Base-by-base conservation (phyloP, 768 basidiomycete genomes). In the Psilocybe subaeruginosa region DNA sequence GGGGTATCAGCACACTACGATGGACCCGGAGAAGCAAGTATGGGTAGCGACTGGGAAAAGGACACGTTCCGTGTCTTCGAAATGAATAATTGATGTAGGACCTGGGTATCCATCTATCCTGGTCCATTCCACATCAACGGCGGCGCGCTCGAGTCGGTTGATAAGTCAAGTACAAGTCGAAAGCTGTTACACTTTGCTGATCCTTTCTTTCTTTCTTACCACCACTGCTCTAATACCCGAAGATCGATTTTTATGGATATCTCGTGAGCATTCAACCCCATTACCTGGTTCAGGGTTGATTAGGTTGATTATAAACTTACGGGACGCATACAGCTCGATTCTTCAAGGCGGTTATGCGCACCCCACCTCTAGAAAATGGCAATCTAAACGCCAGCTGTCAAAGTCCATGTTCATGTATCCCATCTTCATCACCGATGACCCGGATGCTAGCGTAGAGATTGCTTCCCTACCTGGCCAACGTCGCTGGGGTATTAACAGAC, bases 381-480 rank as follows among this genome's bases (percentile, higher is more conserved):
- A 99, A 76, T 82, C 85, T 27, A 85, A 86, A 60, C 87, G 90
- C 51, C 82, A 85, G 60, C 85, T 96, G 70, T 88, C 89, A 27
- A 96, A 94, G 73, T 85, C 86, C 65, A 97, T 98, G 95, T 84
- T 99, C 75, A 98, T 98, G 92, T 99, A 99, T 74, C 97, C 97
- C 6, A 95, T 99, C 70, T 98, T 99, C 73, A 91, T 99, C 68
- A 95, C 95, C 16, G 97, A 99, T 74, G 94, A 98, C 61, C 89
- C 94, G 1, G 83, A 95, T 61, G 93, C 94, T 6, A 84, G 86
- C 72, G 88, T 89, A 53, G 82, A 85, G 61, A 95, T 99, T 65
- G 69, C 83, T 0, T 81, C 86, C 19, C 79, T 98, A 8, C 96
- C 95, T 5, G 92, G 90, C 5, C 96, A 98, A 72, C 85, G 89